These are phyloP conservation scores for Crithidia sp. DNA, from an alignment of 208 protist species.

Conservation along the genomic window DNA sequence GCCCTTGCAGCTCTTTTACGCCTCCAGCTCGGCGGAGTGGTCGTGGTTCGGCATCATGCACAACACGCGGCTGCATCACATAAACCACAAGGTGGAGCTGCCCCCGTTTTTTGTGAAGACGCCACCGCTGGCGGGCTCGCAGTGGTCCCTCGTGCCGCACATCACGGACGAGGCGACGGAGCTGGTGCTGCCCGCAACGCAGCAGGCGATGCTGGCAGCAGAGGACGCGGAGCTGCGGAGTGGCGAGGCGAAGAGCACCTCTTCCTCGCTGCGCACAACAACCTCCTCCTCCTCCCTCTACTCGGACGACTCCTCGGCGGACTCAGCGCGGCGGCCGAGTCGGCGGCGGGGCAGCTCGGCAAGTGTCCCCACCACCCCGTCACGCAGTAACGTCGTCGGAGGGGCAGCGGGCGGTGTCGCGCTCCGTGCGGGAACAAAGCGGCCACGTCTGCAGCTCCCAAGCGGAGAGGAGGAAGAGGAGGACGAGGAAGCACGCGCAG, in stretches of 20 bases:
- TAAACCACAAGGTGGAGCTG: slow-evolving; percentile 16
- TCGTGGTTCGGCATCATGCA: slow-evolving; percentile 15
- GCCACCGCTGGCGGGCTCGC: slow-evolving; percentile 1
- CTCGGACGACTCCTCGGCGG: slow-evolving; percentile 3
- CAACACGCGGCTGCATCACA: slow-evolving; percentile 12
- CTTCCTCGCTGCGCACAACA: slow-evolving; percentile 4
- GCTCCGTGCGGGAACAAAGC: too few relatives aligned
- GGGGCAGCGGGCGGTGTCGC: too few relatives aligned
- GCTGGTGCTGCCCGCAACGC: slow-evolving; percentile 2
- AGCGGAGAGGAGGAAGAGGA: too few relatives aligned
- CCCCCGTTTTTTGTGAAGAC: slow-evolving; percentile 3
- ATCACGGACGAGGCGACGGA: slow-evolving; percentile 5
- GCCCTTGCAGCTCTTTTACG: slow-evolving; percentile 11
- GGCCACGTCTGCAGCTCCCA: too few relatives aligned
- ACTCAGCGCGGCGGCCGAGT: slow-evolving; percentile 1
- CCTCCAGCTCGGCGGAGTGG: slow-evolving; percentile 5
- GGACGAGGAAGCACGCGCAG: too few relatives aligned
- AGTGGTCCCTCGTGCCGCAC: slow-evolving; percentile 1
- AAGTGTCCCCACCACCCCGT: not conserved
- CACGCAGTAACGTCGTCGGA: not conserved
- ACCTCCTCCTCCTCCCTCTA: slow-evolving; percentile 10
- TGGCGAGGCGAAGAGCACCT: slow-evolving; percentile 1
- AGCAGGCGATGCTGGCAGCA: slow-evolving; percentile 1
- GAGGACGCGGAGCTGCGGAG: not conserved
- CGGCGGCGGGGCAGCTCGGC: not conserved